Conservation (phyloP, 306 rosid species). For the Coriaria nepalensis region DNA sequence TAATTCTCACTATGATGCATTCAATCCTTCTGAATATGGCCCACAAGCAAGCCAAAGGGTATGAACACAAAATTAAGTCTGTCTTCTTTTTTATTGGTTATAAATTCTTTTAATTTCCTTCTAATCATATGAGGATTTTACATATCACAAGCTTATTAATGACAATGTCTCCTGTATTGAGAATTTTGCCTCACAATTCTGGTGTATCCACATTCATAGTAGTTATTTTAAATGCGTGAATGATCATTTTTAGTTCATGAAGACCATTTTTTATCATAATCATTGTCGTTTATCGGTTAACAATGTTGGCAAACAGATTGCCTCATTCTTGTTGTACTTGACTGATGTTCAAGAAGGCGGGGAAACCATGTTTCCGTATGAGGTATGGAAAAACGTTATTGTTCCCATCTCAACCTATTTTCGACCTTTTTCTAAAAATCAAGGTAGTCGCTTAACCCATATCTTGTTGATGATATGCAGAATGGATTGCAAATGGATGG, state of each 20-base stretch:
- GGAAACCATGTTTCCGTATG: constrained; percentile 76
- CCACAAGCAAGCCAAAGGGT: constrained; percentile 78
- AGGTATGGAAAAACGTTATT: constrained; percentile 34
- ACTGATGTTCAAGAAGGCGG: constrained; percentile 81
- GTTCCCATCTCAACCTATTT: constrained; percentile 2
- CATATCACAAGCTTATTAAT: too few species aligned
- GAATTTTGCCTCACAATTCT: too few species aligned
- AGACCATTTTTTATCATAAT: not conserved
- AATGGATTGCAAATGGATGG: constrained; percentile 63
- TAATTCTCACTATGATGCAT: constrained; percentile 59
- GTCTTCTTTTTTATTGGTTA: constrained; percentile 2
- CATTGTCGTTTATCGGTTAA: not conserved
- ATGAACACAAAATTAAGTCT: constrained; percentile 12
- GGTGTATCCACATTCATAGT: too few species aligned
- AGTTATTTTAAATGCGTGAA: too few species aligned
- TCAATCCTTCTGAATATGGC: constrained; percentile 46
- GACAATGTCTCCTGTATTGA: too few species aligned
- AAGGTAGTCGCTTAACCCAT: not conserved
- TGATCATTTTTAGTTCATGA: not conserved
- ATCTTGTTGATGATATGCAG: constrained; percentile 27
- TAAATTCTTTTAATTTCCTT: too few species aligned
- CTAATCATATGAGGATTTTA: too few species aligned
- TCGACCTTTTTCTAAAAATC: not conserved
- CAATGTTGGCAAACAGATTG: constrained; percentile 32
- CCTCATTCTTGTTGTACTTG: constrained; percentile 76